Conservation (phyloP, 179 eudicot genomes). For the Beta corolliflora region DNA sequence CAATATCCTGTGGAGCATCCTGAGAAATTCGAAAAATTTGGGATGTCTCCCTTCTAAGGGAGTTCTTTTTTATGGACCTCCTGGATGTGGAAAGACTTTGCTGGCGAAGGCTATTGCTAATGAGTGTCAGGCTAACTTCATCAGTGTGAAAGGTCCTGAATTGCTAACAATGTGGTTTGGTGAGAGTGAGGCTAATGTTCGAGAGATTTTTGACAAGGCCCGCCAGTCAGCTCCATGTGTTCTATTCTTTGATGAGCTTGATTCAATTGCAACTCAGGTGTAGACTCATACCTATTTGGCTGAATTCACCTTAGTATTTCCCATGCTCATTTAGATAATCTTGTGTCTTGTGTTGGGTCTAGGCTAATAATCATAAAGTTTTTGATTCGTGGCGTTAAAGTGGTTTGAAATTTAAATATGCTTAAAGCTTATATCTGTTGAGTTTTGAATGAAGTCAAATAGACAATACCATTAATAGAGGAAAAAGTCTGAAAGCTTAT, state of each 20-base stretch:
- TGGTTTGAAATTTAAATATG: not conserved
- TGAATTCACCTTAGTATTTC: not conserved
- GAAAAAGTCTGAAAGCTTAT: not conserved
- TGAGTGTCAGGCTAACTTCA: conserved; percentile 65
- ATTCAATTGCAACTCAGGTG: conserved; percentile 66
- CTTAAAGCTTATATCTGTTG: not conserved
- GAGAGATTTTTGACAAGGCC: conserved; percentile 68
- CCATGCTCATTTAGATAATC: not conserved
- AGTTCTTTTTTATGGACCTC: conserved; percentile 67
- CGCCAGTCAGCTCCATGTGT: conserved; percentile 69
- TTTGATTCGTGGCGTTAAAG: not conserved
- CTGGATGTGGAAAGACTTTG: conserved; percentile 67
- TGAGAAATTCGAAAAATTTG: conserved; percentile 63
- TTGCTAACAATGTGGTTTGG: conserved; percentile 75
- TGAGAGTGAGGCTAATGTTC: conserved; percentile 66
- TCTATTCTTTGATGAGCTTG: conserved; percentile 62
- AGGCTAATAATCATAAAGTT: not conserved
- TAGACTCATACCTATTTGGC: not conserved
- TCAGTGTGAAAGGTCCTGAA: conserved; percentile 63
- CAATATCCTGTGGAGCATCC: conserved; percentile 74
- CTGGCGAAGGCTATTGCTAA: conserved; percentile 66
- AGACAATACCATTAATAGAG: not conserved
- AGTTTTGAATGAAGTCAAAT: not conserved
- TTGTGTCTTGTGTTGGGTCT: not conserved
- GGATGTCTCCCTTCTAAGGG: conserved; percentile 73